These are phyloP conservation scores for Syncephalastrum racemosum DNA, from an alignment of 371 early-diverging fungal species.

Conservation along the genomic window DNA sequence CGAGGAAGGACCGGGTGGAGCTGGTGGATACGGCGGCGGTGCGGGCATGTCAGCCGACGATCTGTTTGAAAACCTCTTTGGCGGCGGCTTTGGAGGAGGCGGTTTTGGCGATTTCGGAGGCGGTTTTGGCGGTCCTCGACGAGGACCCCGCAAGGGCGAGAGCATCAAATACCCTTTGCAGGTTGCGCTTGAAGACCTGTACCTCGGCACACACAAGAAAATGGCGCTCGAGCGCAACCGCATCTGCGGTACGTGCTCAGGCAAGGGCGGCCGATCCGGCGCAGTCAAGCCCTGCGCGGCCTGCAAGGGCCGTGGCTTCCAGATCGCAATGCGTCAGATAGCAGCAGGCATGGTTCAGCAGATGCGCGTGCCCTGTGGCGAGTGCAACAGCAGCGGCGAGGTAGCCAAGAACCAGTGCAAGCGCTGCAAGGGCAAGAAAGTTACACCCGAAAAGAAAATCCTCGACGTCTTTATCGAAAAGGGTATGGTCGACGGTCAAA, in stretches of 20 bases:
- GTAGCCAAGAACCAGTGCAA: conserved; percentile 86
- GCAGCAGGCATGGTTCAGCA: conserved; percentile 97
- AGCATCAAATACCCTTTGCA: conserved; percentile 57
- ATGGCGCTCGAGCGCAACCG: conserved; percentile 36
- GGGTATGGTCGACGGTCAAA: conserved; percentile 90
- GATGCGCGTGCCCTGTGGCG: conserved; percentile 72
- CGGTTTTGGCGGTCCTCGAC: conserved; percentile 10
- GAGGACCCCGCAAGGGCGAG: conserved; percentile 66
- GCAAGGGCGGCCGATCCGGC: conserved; percentile 44
- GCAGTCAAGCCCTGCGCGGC: conserved; percentile 72
- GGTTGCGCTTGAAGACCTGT: conserved; percentile 85
- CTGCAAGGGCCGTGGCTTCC: conserved; percentile 92
- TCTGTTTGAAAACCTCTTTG: conserved; percentile 74
- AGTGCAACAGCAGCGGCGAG: conserved; percentile 72
- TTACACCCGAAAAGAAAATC: conserved; percentile 80
- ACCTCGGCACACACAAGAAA: conserved; percentile 66
- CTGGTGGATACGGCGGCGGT: conserved; percentile 21
- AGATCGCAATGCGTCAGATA: conserved; percentile 86
- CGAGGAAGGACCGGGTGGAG: conserved; percentile 76
- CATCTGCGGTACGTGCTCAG: conserved; percentile 65
- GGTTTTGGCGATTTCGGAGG: conserved; percentile 18
- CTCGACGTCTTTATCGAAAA: conserved; percentile 90
- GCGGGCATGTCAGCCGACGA: conserved; percentile 65
- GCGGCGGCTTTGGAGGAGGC: conserved; percentile 18
- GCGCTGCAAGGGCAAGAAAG: conserved; percentile 83